These are phyloP conservation scores for Phytophthora melonis DNA, from an alignment of 352 stramenopile genomes.

Conservation along the genomic window DNA sequence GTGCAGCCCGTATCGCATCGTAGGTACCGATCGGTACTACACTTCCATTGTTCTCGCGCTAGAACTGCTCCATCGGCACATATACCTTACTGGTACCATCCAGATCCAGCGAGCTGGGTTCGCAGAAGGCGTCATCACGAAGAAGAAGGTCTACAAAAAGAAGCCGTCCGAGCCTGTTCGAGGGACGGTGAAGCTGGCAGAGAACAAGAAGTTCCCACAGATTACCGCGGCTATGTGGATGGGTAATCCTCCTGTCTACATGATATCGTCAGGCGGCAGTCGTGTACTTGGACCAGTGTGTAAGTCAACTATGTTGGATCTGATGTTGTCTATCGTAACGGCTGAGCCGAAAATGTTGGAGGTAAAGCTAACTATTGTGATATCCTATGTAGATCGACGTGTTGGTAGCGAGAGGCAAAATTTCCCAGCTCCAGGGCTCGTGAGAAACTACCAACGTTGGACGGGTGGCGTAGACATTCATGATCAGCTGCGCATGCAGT, in stretches of 20 bases:
- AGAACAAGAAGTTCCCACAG: constrained; percentile 9
- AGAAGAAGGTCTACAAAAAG: neutral
- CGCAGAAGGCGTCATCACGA: neutral
- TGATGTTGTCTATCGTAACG: constrained; percentile 4
- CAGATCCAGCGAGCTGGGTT: constrained; percentile 1
- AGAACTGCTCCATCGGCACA: neutral
- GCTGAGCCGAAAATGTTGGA: neutral
- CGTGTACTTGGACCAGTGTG: constrained; percentile 2
- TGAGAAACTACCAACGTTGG: constrained; percentile 30
- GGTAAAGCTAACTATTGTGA: neutral
- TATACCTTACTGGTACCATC: constrained; percentile 3
- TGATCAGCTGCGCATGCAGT: constrained; percentile 3
- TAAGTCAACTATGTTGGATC: constrained; percentile 12
- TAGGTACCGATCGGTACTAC: constrained; percentile 12
- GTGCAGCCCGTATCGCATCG: neutral
- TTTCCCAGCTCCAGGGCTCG: constrained; percentile 16
- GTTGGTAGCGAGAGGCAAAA: no score
- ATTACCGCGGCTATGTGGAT: constrained; percentile 17
- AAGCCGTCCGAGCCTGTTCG: neutral
- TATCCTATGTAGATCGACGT: constrained; percentile 1
- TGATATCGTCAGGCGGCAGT: constrained; percentile 9
- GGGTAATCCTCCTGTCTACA: constrained; percentile 13
- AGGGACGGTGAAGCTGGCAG: constrained; percentile 2
- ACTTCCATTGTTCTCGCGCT: neutral
- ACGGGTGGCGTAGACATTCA: no score